phyloP scores from a whole-genome alignment of 1,284 basidiomycete species.

The Pseudozyma hubeiensis region DNA sequence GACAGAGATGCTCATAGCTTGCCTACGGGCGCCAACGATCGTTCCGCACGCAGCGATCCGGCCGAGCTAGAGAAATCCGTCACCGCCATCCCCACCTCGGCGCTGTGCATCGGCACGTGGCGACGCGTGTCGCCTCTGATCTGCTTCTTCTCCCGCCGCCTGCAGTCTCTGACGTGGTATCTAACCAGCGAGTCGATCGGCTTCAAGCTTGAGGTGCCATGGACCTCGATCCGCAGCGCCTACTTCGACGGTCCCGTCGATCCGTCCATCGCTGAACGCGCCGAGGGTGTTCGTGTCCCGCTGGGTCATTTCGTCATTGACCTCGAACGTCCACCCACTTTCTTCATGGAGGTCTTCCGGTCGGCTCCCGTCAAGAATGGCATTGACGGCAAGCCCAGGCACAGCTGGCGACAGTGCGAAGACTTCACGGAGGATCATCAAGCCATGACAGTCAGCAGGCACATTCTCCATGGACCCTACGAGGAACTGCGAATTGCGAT shows the following conservation, averaged over 20 bases:
- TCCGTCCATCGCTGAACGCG: constrained; percentile 45
- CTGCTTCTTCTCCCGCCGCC: constrained; percentile 58
- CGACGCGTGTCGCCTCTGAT: constrained; percentile 58
- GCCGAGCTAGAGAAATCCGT: constrained; percentile 29
- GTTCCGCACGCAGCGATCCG: constrained; percentile 3
- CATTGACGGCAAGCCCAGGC: constrained; percentile 26
- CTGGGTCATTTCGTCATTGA: constrained; percentile 53
- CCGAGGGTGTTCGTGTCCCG: constrained; percentile 49
- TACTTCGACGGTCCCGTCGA: constrained; percentile 41
- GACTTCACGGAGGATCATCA: constrained; percentile 63
- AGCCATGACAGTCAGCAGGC: constrained; percentile 47
- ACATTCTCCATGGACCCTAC: constrained; percentile 59
- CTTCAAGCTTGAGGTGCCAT: constrained; percentile 61
- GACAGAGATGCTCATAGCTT: constrained; percentile 18
- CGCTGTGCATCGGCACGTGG: constrained; percentile 58
- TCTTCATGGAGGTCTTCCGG: constrained; percentile 64
- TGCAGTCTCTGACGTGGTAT: constrained; percentile 56
- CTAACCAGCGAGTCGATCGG: constrained; percentile 58
- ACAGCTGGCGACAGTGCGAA: constrained; percentile 61
- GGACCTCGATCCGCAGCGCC: constrained; percentile 43
- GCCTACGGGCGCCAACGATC: not conserved
- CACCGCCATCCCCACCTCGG: constrained; percentile 49
- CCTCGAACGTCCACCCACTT: constrained; percentile 55
- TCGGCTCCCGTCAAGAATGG: constrained; percentile 35
- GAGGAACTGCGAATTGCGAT: constrained; percentile 51